Conservation (phyloP, 2,329 filamentous ascomycete genomes). For the Trichothecium sympodiale region DNA sequence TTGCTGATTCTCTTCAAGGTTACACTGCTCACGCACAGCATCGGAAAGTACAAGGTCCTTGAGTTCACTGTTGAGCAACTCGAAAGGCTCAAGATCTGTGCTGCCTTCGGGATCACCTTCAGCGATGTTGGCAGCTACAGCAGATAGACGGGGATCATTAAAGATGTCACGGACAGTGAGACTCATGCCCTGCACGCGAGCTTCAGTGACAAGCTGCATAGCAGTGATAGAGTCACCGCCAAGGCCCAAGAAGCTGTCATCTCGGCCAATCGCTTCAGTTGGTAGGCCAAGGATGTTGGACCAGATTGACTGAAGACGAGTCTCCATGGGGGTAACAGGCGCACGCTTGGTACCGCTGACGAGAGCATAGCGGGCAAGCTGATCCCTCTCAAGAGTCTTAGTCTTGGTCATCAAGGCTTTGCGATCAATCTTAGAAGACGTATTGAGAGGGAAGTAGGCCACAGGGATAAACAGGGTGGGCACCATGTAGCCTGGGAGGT, state of each 20-base stretch:
- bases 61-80: too few relatives aligned
- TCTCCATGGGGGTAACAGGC: constrained; percentile 4
- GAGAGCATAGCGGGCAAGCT: background rate
- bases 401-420: constrained; percentile 2
- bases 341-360: constrained; percentile 1
- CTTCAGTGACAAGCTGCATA: constrained; percentile 8
- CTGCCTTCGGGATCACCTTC: background rate
- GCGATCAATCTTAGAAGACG: constrained; percentile 7
- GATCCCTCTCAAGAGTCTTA: background rate
- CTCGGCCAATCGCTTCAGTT: constrained; percentile 5
- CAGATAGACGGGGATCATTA: constrained; percentile 4
- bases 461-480: constrained; percentile 6
- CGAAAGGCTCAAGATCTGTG: too few relatives aligned
- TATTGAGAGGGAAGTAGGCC: constrained; percentile 6
- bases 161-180: constrained; percentile 6
- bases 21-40: background rate
- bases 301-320: constrained; percentile 9
- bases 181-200: constrained; percentile 1
- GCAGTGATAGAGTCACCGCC: constrained; percentile 14
- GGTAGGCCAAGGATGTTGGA: constrained; percentile 6
- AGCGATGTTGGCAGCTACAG: background rate
- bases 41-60: background rate
- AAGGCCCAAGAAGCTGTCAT: constrained; percentile 10
- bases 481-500: constrained; percentile 9
- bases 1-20: background rate